A percentile compares a stretch with the other conserved stretches of the same genome.
Conservation (phyloP, 495 filamentous ascomycete genomes). For the Parachaetomium inaequale region DNA sequence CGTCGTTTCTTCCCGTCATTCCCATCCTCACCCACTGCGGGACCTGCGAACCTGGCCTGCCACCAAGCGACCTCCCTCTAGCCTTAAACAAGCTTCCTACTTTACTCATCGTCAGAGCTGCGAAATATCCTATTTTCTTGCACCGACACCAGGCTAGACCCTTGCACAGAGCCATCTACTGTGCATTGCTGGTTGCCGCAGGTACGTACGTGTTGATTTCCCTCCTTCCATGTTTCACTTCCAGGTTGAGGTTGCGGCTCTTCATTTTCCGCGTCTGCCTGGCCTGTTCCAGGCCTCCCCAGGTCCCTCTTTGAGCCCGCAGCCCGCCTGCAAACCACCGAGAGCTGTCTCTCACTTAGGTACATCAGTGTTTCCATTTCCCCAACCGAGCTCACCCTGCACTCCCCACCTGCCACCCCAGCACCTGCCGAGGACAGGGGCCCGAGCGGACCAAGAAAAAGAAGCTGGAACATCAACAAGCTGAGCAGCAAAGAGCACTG, state of each 20-base stretch:
- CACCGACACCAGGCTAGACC: neutral
- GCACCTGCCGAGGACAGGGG: neutral
- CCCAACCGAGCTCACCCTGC: neutral
- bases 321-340: neutral
- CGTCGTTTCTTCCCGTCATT: neutral
- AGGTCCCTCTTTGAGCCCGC: neutral
- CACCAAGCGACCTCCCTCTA: neutral
- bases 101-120: neutral
- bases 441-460: neutral
- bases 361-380: neutral
- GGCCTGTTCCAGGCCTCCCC: neutral
- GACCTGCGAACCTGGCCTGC: neutral
- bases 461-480: neutral
- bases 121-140: neutral
- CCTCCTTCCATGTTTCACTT: neutral
- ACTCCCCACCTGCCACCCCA: constrained; percentile 1
- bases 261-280: neutral
- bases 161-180: neutral
- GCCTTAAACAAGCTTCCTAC: neutral
- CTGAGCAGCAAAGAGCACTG: neutral
- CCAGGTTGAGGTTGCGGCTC: no score
- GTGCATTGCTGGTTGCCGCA: neutral
- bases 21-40: constrained; percentile 1
- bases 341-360: neutral
- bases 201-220: neutral